These are phyloP conservation scores for Rhododendron williamsianum DNA, from an alignment of 148 eudicot genomes.

Conservation along the genomic window DNA sequence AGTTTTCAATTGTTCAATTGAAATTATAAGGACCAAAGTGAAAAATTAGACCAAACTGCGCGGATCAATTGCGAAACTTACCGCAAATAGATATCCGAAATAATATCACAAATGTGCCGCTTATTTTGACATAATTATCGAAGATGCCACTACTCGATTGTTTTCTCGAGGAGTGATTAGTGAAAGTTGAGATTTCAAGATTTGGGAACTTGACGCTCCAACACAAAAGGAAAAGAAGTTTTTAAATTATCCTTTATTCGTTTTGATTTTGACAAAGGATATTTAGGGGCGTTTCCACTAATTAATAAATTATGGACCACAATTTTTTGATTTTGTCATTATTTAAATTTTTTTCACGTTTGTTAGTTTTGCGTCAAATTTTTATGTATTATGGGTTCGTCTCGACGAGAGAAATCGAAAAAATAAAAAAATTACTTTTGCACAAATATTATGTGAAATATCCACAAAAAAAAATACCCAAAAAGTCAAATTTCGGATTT, in stretches of 20 bases:
- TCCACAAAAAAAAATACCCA: too few relatives aligned
- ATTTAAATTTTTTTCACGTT: too few relatives aligned
- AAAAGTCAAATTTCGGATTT: too few relatives aligned
- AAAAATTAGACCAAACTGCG: not conserved
- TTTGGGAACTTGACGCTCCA: constrained; percentile 14
- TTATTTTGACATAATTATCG: not conserved
- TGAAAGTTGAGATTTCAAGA: constrained; percentile 1
- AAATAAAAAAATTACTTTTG: too few relatives aligned
- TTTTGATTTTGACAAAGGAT: not conserved
- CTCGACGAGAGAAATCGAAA: too few relatives aligned
- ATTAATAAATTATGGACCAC: too few relatives aligned
- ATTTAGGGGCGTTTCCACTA: not conserved
- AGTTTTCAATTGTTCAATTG: not conserved
- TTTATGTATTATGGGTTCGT: too few relatives aligned
- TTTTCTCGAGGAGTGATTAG: not conserved
- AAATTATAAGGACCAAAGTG: not conserved
- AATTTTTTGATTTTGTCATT: too few relatives aligned
- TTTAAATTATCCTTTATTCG: not conserved
- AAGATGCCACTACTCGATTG: not conserved
- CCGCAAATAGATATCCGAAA: not conserved
- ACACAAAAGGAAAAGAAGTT: not conserved
- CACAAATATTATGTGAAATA: too few relatives aligned
- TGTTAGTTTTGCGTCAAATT: too few relatives aligned
- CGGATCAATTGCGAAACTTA: not conserved
- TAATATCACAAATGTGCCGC: not conserved